Evolutionary conservation across 306 rosid genomes (phyloP), one percentile per base, ranked within the genome.

Genomic region (Cucurbita argyrosperma): DNA sequence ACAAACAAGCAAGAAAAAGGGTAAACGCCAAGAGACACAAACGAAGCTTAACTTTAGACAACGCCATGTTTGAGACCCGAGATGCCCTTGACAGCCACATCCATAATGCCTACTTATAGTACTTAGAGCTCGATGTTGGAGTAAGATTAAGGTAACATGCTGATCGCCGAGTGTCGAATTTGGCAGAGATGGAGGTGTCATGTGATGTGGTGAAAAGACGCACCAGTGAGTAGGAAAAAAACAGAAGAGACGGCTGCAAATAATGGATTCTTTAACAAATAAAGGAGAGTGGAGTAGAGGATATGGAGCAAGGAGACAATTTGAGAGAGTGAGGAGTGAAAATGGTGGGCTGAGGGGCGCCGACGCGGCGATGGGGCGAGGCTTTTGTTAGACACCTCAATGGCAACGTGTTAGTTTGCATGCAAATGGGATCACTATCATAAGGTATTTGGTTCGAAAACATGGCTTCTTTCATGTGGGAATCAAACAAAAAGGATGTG

Each of bases 101-200:
- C 75, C 61, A 16, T n/a, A 23, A 12, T 18, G 16, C 37, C 9
- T 46, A 47, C 23, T 69, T 69, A 50, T 45, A 69, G 14, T 47
- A 50, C 12, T 8, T 5, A 49, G 10, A 19, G 12, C 38, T 51
- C 1, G 1, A 46, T 71, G 26, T 72, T 69, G 71, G 82, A 81
- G 69, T 46, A 63, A 13, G 5, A 10, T 57, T 21, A 39, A 62
- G 23, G 12, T 68, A n/a, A 61, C 81, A 83, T 86, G 87, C 84
- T 75, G 62, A 63, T 13, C 39, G 83, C 83, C 85, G 6, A 63
- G 83, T 83, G 89, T 76, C 79, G 26, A 26, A 58, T 21, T 42
- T 37, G 77, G 78, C 72, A 49, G 64, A 72, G 45, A 71, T 71
- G 60, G 60, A 71, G 23, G 75, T 71, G 75, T 30, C 75, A 50